Evolutionary conservation across 129 eudicot species (phyloP).

Genomic region (Pulicaria dysenterica): DNA sequence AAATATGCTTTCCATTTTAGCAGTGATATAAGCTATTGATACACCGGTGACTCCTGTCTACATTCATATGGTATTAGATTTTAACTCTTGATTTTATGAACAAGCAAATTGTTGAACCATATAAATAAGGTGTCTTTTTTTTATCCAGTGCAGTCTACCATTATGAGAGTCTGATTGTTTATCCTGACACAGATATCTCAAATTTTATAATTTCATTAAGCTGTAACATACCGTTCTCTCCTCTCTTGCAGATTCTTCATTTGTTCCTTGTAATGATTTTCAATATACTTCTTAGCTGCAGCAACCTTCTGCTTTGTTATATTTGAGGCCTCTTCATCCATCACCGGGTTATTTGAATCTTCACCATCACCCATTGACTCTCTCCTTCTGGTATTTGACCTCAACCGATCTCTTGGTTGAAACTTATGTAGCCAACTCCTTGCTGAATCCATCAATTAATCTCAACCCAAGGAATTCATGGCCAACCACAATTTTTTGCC

Average conservation of each 20-base stretch:
- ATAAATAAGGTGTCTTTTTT: not conserved
- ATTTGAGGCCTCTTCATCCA: constrained; percentile 78
- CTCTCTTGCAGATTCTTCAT: constrained; percentile 95
- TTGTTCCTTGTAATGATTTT: constrained; percentile 94
- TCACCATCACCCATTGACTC: constrained; percentile 43
- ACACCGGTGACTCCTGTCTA: too few species aligned
- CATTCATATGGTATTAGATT: not conserved
- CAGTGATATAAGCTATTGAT: too few species aligned
- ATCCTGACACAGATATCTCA: not conserved
- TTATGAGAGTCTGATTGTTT: not conserved
- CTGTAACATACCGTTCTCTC: constrained; percentile 61
- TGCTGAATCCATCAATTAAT: constrained; percentile 46
- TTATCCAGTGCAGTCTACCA: constrained; percentile 1
- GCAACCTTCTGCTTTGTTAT: constrained; percentile 82
- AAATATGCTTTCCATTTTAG: too few species aligned
- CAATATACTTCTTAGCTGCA: constrained; percentile 92
- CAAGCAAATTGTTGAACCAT: constrained; percentile 8
- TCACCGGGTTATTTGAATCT: constrained; percentile 29
- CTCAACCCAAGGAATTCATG: constrained; percentile 30
- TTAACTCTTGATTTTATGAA: not conserved
- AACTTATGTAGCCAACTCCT: constrained; percentile 50
- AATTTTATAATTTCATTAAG: not conserved
- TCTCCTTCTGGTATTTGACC: constrained; percentile 35
- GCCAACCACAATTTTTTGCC: constrained; percentile 13
- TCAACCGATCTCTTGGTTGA: constrained; percentile 45